These are phyloP conservation scores for Epichloe gansuensis DNA, from an alignment of 2,329 filamentous ascomycete genomes.

Conservation along the genomic window DNA sequence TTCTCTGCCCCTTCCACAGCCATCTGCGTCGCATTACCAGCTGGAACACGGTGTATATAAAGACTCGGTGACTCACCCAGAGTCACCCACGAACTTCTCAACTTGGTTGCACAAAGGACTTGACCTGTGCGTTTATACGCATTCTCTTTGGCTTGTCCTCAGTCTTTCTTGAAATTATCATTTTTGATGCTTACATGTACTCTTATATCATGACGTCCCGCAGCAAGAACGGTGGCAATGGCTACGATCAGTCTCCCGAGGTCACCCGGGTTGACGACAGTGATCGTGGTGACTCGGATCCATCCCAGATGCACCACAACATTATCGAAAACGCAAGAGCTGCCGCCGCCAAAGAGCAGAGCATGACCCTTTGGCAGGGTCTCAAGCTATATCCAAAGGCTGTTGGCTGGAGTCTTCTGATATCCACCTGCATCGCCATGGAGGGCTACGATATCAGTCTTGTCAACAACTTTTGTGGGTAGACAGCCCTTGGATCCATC, in stretches of 20 bases:
- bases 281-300: constrained; percentile 9
- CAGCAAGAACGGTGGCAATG: not conserved
- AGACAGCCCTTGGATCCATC: not conserved
- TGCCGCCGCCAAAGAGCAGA: constrained; percentile 49
- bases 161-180: too few species aligned
- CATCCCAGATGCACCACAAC: constrained; percentile 15
- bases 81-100: not conserved
- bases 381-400: constrained; percentile 78
- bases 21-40: not conserved
- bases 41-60: not conserved
- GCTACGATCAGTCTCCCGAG: constrained; percentile 5
- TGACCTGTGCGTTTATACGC: too few species aligned
- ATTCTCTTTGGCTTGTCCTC: too few species aligned
- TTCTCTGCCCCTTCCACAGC: not conserved
- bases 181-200: too few species aligned
- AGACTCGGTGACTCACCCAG: not conserved
- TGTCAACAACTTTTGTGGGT: constrained; percentile 63
- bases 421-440: constrained; percentile 88
- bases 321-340: constrained; percentile 23
- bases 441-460: constrained; percentile 77
- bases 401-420: constrained; percentile 68
- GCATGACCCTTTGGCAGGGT: constrained; percentile 63
- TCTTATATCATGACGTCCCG: not conserved
- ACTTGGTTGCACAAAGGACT: too few species aligned
- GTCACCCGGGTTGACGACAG: constrained; percentile 7